Percentiles rank a stretch among this genome's conserved stretches.
Evolutionary conservation across 2,329 filamentous ascomycete species (phyloP).

Genomic region (Phialophora verrucosa): DNA sequence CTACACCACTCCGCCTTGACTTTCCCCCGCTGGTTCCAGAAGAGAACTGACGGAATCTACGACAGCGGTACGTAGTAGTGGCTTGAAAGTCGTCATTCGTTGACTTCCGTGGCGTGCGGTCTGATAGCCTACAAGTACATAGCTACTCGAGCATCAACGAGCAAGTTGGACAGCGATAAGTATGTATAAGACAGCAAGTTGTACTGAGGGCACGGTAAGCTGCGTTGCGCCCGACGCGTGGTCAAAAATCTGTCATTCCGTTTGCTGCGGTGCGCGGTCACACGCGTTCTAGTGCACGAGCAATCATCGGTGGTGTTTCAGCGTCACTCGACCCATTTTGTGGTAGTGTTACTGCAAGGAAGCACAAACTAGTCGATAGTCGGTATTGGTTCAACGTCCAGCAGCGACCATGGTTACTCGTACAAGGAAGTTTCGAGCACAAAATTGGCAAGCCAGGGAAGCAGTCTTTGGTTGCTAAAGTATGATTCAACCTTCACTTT

Average conservation of each 20-base stretch:
- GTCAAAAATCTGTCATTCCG: neutral
- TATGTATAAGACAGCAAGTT: neutral
- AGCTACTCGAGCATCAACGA: neutral
- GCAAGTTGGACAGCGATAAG: neutral
- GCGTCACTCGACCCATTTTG: neutral
- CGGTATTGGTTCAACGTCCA: neutral
- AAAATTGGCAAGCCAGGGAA: no score
- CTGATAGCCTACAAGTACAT: neutral
- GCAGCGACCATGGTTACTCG: neutral
- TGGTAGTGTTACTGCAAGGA: neutral
- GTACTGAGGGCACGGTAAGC: neutral
- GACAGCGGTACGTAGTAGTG: neutral
- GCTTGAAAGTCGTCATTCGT: neutral
- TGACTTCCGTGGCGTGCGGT: neutral
- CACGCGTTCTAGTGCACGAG: neutral
- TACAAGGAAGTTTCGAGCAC: neutral
- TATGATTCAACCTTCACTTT: neutral
- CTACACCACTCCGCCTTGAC: neutral
- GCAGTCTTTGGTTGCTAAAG: no score
- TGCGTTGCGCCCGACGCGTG: neutral
- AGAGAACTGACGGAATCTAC: neutral
- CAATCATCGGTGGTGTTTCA: neutral
- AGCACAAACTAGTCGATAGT: neutral
- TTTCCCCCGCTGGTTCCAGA: constrained; percentile 19
- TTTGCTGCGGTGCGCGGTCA: neutral